Percentiles rank a stretch among this genome's conserved stretches.
Conservation (phyloP, 139 green algal species). For the Spirogloea muscicola region DNA sequence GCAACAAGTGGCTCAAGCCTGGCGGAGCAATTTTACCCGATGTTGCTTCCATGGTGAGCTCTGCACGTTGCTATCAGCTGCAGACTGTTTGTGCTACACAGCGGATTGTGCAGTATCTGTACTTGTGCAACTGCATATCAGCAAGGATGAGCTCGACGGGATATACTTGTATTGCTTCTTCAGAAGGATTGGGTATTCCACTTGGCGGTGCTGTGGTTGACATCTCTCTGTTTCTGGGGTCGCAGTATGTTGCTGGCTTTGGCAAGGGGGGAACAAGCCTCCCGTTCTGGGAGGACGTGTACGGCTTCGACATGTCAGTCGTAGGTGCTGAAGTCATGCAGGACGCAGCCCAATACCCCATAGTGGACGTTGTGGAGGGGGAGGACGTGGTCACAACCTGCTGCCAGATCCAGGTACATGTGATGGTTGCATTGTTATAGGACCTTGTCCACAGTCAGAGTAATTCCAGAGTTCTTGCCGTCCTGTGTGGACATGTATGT, state of each 20-base stretch:
- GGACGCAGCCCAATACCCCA: conserved; percentile 43
- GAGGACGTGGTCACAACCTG: conserved; percentile 51
- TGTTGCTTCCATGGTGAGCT: conserved; percentile 61
- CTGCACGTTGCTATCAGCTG: too few species aligned
- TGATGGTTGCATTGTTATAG: too few species aligned
- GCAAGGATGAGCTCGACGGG: too few species aligned
- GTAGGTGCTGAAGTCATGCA: conserved; percentile 55
- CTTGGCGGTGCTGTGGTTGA: too few species aligned
- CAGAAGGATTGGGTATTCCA: conserved; percentile 25
- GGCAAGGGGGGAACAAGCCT: conserved; percentile 50
- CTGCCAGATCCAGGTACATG: conserved; percentile 43
- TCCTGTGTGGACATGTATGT: too few species aligned
- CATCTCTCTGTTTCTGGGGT: conserved; percentile 2
- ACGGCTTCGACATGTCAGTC: conserved; percentile 81
- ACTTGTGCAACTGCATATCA: too few species aligned
- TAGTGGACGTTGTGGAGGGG: conserved; percentile 59
- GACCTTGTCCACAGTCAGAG: too few species aligned
- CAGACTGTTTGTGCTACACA: too few species aligned
- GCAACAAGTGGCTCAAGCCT: conserved; percentile 71
- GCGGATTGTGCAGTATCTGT: too few species aligned
- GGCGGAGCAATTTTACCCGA: conserved; percentile 89
- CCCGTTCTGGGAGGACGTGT: conserved; percentile 85
- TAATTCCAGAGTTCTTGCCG: too few species aligned
- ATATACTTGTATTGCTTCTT: conserved; percentile 29
- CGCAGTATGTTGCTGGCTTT: conserved; percentile 64